These are phyloP conservation scores for Aspergillus phoenicis DNA, from an alignment of 2,329 filamentous ascomycete species.

Conservation along the genomic window DNA sequence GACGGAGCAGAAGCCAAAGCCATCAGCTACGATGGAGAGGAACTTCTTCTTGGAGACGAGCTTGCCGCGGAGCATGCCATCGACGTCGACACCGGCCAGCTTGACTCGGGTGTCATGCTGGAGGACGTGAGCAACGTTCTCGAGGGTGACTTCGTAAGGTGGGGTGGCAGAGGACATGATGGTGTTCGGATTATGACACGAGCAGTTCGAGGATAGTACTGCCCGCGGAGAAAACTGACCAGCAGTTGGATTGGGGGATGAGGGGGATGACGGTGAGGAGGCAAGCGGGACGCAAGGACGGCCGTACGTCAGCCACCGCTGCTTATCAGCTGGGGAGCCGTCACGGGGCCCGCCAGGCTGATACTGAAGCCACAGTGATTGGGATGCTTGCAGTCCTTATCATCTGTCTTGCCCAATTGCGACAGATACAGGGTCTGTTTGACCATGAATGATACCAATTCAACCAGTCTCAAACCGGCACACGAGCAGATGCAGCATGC, in stretches of 20 bases:
- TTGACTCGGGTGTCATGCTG: constrained; percentile 77
- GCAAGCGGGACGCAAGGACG: background rate
- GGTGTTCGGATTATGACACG: background rate
- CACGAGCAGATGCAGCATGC: background rate
- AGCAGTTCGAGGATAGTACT: background rate
- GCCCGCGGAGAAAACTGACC: background rate
- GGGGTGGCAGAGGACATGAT: constrained; percentile 12
- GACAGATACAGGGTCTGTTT: too few relatives aligned
- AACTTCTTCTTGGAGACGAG: constrained; percentile 93
- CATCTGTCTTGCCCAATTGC: background rate
- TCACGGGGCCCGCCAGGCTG: background rate
- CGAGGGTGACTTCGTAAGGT: constrained; percentile 51
- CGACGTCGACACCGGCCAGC: constrained; percentile 82
- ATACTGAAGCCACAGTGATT: background rate
- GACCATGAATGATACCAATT: too few relatives aligned
- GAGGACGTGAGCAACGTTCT: constrained; percentile 68
- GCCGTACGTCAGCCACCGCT: background rate
- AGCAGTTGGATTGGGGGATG: background rate
- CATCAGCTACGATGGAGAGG: constrained; percentile 73
- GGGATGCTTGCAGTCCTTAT: background rate
- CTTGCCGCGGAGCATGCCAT: constrained; percentile 85
- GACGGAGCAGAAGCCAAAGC: constrained; percentile 92
- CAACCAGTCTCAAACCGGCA: background rate
- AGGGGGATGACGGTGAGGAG: background rate
- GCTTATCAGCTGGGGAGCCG: background rate